Base-by-base conservation (phyloP, 2,329 filamentous ascomycete species). In the Colletotrichum theobromicola region DNA sequence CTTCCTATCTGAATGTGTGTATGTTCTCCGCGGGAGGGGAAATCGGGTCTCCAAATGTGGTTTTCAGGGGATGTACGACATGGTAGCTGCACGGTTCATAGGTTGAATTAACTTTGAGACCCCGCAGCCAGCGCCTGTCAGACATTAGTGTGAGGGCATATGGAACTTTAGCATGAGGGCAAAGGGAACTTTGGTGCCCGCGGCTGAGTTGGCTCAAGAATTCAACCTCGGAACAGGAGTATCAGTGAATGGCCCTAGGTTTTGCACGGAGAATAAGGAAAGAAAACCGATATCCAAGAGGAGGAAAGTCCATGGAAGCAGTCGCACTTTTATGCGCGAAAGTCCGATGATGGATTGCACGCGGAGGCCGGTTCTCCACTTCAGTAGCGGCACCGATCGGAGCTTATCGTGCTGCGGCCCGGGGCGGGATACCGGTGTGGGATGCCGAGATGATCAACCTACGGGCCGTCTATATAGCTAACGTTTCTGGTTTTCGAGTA, bases 81-180 rank as follows among this genome's bases (percentile, higher is more conserved):
- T 15, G 9, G 64, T 26, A 55, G 15, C 30, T 12, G 46, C 12
- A 13, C 26, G n/a, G 37, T 50, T 50, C 55, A 30, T 53, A 13
- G 21, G 24, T n/a, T 61, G 26, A 8, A 66, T 57, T 58, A 61
- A 61, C 66, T 68, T 61, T 50, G 5, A 28, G 32, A 68, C 66
- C 66, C 66, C 66, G 66, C 66, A 68, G 37, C 26, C 55, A 61
- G 7, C 8, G 57, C 10, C 61, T 21, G 35, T 68, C 26, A 68
- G 66, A 16, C 34, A 30, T 34, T 34, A 64, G 37, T 7, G 21
- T 9, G n/a, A 50, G 21, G 18, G 21, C 34, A 21, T 10, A 28
- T 7, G 9, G 15, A 24, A 42, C 7, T 10, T 50, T 50, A 64
- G 37, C 10, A 15, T 9, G n/a, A 50, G 21, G 18, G 21, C 34